These are phyloP conservation scores for Puccinia polysora DNA, from an alignment of 1,284 basidiomycete species.

Conservation along the genomic window DNA sequence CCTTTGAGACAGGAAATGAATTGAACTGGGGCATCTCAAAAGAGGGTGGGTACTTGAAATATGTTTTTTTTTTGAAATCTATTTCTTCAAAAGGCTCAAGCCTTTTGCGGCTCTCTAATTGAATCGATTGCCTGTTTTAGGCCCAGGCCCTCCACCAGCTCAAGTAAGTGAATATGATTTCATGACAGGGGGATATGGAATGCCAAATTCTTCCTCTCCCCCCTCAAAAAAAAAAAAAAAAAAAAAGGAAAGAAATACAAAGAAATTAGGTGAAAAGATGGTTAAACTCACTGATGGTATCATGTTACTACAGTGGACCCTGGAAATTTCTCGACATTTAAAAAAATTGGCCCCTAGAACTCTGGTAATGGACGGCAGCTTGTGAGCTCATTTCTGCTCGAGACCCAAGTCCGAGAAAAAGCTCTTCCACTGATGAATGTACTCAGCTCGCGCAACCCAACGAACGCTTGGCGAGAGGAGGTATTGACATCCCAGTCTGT, in stretches of 20 bases:
- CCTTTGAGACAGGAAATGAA: conserved; percentile 13
- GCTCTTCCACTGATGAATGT: background rate
- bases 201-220: no score
- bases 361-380: conserved; percentile 25
- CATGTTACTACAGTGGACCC: conserved; percentile 17
- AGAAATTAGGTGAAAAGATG: no score
- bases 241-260: background rate
- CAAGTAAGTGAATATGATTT: background rate
- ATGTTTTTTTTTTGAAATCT: background rate
- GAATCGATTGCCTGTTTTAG: background rate
- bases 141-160: background rate
- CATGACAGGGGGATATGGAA: background rate
- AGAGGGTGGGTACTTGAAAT: background rate
- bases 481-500: background rate
- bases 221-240: no score
- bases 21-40: background rate
- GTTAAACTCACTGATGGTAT: background rate
- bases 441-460: background rate
- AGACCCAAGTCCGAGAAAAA: background rate
- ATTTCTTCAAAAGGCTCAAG: background rate
- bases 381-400: background rate
- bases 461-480: background rate
- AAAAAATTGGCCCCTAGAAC: background rate
- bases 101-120: background rate
- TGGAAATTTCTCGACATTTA: conserved; percentile 1